Percentiles rank a stretch among this genome's conserved stretches.
Conservation (phyloP, 2,329 filamentous ascomycete species). For the Penicillium sp. region DNA sequence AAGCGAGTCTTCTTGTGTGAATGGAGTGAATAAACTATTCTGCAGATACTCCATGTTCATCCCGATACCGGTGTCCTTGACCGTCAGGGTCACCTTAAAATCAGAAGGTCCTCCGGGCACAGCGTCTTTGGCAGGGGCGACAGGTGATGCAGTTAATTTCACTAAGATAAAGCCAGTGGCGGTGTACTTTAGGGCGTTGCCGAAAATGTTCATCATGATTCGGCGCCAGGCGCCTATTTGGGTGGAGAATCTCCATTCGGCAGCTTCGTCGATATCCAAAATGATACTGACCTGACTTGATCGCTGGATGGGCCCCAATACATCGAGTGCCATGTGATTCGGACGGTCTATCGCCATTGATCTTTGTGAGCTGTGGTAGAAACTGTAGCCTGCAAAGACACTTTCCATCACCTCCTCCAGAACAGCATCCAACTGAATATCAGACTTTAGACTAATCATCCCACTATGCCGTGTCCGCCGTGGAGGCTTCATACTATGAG, state of each 20-base stretch:
- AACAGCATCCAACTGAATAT: conserved; percentile 21
- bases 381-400: conserved; percentile 30
- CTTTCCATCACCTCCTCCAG: conserved; percentile 28
- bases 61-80: conserved; percentile 34
- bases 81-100: conserved; percentile 20
- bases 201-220: conserved; percentile 51
- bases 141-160: not conserved
- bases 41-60: conserved; percentile 27
- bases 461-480: not conserved
- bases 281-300: conserved; percentile 22
- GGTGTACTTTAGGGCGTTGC: conserved; percentile 53
- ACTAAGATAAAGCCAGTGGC: conserved; percentile 40
- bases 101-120: conserved; percentile 23
- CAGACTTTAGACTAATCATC: not conserved
- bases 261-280: conserved; percentile 38
- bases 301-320: not conserved
- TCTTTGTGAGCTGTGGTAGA: conserved; percentile 18
- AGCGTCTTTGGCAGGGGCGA: not conserved
- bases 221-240: conserved; percentile 47
- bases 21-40: conserved; percentile 20
- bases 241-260: conserved; percentile 24
- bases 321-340: not conserved
- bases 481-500: not conserved
- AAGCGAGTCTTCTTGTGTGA: conserved; percentile 22
- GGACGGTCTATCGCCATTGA: conserved; percentile 3